Evolutionary conservation across 768 basidiomycete genomes (phyloP).

Genomic region (Fomitopsis serialis): DNA sequence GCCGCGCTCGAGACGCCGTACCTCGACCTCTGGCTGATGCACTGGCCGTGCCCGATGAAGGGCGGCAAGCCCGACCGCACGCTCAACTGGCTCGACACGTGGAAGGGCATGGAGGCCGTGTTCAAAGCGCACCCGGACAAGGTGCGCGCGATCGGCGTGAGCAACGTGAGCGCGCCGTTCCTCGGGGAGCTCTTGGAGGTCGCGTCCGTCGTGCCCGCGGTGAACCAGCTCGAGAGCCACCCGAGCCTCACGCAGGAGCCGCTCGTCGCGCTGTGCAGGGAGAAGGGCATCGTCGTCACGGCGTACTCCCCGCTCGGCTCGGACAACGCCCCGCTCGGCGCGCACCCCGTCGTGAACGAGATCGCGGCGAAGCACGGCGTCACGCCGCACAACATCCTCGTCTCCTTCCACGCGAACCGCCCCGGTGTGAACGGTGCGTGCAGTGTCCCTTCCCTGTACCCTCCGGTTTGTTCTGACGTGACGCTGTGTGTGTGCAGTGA

Average conservation of each 20-base stretch:
- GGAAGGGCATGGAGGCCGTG: constrained; percentile 72
- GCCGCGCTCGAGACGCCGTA: constrained; percentile 66
- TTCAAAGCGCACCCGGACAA: constrained; percentile 63
- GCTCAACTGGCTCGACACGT: constrained; percentile 68
- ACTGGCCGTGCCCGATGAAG: constrained; percentile 76
- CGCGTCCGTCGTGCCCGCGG: constrained; percentile 57
- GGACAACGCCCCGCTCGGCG: constrained; percentile 60
- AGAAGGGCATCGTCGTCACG: constrained; percentile 64
- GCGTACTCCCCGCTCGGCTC: constrained; percentile 81
- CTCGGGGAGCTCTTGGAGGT: constrained; percentile 55
- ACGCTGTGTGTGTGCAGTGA: constrained; percentile 40
- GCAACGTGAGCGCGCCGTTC: constrained; percentile 65
- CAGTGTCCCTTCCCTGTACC: no score
- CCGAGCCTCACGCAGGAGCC: constrained; percentile 68
- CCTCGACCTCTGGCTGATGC: constrained; percentile 80
- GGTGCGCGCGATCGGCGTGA: constrained; percentile 76
- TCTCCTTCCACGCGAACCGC: constrained; percentile 71
- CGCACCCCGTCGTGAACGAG: constrained; percentile 51
- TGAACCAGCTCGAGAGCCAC: constrained; percentile 78
- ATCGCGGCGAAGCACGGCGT: constrained; percentile 61
- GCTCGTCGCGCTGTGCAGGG: constrained; percentile 52
- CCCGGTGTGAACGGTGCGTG: constrained; percentile 52
- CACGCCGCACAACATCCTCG: constrained; percentile 57
- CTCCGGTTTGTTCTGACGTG: no score
- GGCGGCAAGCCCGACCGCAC: constrained; percentile 49